These are phyloP conservation scores for Carex arenaria DNA, from an alignment of 202 grass and related monocot species.

Conservation along the genomic window DNA sequence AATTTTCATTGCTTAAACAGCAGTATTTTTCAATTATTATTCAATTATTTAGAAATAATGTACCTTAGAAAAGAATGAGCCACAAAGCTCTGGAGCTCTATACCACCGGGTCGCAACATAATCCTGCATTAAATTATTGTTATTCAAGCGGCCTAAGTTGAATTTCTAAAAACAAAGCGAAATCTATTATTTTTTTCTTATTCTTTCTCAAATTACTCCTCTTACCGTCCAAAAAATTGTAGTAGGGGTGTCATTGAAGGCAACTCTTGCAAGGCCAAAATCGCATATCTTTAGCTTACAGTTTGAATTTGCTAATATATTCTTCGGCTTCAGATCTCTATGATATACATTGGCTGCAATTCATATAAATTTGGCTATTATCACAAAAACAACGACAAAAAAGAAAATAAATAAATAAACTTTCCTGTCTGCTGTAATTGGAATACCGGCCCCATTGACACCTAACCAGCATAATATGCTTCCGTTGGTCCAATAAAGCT, in stretches of 20 bases:
- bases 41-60: not conserved
- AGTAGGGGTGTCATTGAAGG: constrained; percentile 90
- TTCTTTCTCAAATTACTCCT: not conserved
- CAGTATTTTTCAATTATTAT: not conserved
- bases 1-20: not conserved
- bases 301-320: constrained; percentile 98
- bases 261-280: constrained; percentile 96
- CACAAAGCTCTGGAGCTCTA: constrained; percentile 96
- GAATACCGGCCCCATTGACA: not conserved
- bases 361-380: constrained; percentile 8
- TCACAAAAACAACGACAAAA: constrained; percentile 7
- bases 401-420: not conserved
- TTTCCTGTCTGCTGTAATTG: not conserved
- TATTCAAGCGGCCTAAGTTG: not conserved
- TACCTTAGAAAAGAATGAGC: constrained; percentile 98
- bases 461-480: not conserved
- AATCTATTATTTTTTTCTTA: not conserved
- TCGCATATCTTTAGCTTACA: constrained; percentile 99
- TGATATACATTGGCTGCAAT: constrained; percentile 98
- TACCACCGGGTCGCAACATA: constrained; percentile 99
- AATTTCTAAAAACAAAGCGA: constrained; percentile 7
- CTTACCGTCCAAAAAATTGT: constrained; percentile 99
- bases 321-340: constrained; percentile 96
- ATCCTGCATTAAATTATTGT: constrained; percentile 50
- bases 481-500: not conserved